Base-by-base conservation (phyloP, 2,329 filamentous ascomycete genomes). In the Erysiphe pisi region DNA sequence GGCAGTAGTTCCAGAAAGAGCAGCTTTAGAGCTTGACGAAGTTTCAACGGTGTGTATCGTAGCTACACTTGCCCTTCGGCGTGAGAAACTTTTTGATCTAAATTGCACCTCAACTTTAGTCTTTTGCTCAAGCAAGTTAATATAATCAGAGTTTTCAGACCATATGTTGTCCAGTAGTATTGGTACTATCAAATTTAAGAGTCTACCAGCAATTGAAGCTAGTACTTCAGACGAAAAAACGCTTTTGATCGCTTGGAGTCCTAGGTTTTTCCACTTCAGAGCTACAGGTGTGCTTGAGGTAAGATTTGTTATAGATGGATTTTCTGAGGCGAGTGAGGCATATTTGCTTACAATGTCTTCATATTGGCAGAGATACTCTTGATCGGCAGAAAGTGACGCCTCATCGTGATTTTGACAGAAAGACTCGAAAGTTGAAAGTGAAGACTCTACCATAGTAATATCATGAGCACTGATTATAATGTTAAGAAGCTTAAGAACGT, bases 371-470 rank as follows among this genome's bases (percentile, higher is more conserved):
- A 94, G 87, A 82, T 96, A 97, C 78, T 89, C 88, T 82, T 93
- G 91, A 82, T 98, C 94, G 78, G 92, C 93, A 43, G 93, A 90
- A 77, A 98, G 88, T 12, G 90, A 91, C 49, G 93, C 92, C 77
- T 90, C 90, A 81, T 98, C 94, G 83, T 97, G 93, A 84, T 97
- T 88, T 78, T 89, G 88, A 84, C 94, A 98, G 81, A 97, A 95
- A 36, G 90, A 90, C 80, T 94, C 90, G 82, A 97, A 97, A 4
- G 93, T 93, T 2, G 90, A 88, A 79, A 97, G 87, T 2, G 93
- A 95, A 52, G 94, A 93, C 84, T 98, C 94, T 78, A 97, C 90
- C 89, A 98, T 92, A 80, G 91, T 93, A 79, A 98, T 91, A 83
- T 98, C 93, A 83, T 90, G 89, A 79, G 93, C 96, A 78, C 89